Evolutionary conservation across 306 rosid species (phyloP).

Genomic region (Notholithocarpus densiflorus): DNA sequence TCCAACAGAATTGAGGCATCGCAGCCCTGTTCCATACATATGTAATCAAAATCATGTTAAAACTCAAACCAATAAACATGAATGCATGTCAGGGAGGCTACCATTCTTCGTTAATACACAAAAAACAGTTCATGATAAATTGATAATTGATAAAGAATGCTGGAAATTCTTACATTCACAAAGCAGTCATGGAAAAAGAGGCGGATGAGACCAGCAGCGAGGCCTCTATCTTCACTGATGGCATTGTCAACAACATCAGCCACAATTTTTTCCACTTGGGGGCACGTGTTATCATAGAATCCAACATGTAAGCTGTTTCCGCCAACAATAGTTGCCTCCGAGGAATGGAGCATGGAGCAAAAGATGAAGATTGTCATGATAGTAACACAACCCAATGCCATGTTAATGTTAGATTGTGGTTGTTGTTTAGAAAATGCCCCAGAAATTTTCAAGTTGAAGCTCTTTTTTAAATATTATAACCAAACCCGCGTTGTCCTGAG

Average conservation of each 20-base stretch:
- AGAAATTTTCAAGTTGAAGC: not conserved
- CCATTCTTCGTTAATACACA: not conserved
- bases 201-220: conserved; percentile 45
- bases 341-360: not conserved
- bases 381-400: not conserved
- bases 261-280: conserved; percentile 46
- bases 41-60: not conserved
- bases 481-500: not conserved
- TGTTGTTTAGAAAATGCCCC: conserved; percentile 5
- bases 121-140: not conserved
- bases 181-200: conserved; percentile 76
- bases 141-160: not conserved
- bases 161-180: conserved; percentile 43
- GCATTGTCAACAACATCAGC: not conserved
- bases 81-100: not conserved
- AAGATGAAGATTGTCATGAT: conserved; percentile 6
- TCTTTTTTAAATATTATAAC: not conserved
- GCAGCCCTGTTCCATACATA: conserved; percentile 54
- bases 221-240: conserved; percentile 8
- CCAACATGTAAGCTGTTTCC: conserved; percentile 18
- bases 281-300: conserved; percentile 41
- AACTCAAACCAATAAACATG: not conserved
- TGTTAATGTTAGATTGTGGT: not conserved
- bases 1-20: conserved; percentile 77
- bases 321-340: not conserved